phyloP scores from a whole-genome alignment of 1,284 basidiomycete genomes.

The Wallemia ichthyophaga region DNA sequence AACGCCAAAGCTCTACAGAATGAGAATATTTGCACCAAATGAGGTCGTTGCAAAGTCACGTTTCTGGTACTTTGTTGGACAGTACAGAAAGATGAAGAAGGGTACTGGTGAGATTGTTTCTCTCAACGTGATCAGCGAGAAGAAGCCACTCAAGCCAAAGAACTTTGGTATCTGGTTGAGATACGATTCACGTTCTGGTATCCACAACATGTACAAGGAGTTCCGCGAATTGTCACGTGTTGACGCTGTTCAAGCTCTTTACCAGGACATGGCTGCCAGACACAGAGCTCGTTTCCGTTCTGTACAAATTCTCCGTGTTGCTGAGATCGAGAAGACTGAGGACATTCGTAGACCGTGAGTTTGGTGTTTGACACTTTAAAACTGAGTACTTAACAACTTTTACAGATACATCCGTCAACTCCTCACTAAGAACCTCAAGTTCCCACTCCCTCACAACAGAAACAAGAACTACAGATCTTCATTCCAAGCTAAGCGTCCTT shows the following conservation, averaged over 20 bases:
- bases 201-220: slow-evolving; percentile 72
- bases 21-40: slow-evolving; percentile 98
- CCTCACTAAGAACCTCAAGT: slow-evolving; percentile 62
- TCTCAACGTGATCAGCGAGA: slow-evolving; percentile 86
- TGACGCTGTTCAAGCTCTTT: slow-evolving; percentile 83
- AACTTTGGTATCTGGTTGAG: slow-evolving; percentile 99
- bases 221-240: slow-evolving; percentile 86
- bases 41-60: slow-evolving; percentile 93
- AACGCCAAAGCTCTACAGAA: slow-evolving; percentile 88
- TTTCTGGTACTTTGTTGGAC: slow-evolving; percentile 99
- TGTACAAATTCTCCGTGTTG: slow-evolving; percentile 82
- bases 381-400: slow-evolving; percentile 22
- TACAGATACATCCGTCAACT: slow-evolving; percentile 73
- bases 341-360: slow-evolving; percentile 37
- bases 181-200: slow-evolving; percentile 91
- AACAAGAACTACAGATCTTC: slow-evolving; percentile 14
- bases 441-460: slow-evolving; percentile 83
- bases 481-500: slow-evolving; percentile 18
- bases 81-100: slow-evolving; percentile 98
- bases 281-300: slow-evolving; percentile 98
- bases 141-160: slow-evolving; percentile 92
- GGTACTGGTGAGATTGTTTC: slow-evolving; percentile 96
- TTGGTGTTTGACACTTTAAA: background rate
- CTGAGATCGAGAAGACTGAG: slow-evolving; percentile 67
- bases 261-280: slow-evolving; percentile 98